Base-by-base conservation (phyloP, 1,284 basidiomycete species). In the Apiotrichum mycotoxinovorans region DNA sequence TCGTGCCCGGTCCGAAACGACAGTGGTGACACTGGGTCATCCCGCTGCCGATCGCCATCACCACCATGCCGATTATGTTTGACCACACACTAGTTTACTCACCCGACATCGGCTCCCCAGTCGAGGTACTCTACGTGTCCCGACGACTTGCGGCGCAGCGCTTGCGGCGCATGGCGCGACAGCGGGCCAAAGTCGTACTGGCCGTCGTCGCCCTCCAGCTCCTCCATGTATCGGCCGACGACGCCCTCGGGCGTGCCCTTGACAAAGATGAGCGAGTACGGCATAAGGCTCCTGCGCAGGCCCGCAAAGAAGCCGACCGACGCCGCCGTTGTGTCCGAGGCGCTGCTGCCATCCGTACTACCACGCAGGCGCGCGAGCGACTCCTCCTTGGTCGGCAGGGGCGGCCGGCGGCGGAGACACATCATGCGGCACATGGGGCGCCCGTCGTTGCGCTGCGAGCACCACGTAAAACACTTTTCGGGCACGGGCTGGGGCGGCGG, bases 181-280 rank as follows among this genome's bases (percentile, higher is more conserved):
- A 72, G 25, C 11, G 53, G 37, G 4, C 71, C 71, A 43, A 75
- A 75, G 61, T 74, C 72, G 51, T 67, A 57, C 34, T 66, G 54
- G 15, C 72, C 72, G 57, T 75, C 73, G 58, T 72, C 70, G 46
- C 54, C 62, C 45, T 73, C 72, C 56, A 75, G 54, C 49, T 75
- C 73, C 55, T 75, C 73, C 71, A 73, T 71, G 60, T 75, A 75
- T 23, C 73, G 50, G 7, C 73, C 73, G 10, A 73, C 66, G 3
- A 74, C 68, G 15, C 73, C 73, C 45, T 74, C 71, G 0, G 66
- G 63, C 20, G 66, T 67, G 4, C 73, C 73, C 40, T 65, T 63
- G 35, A 74, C 63, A 37, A 69, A 71, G 37, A 75, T 60, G 61
- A 75, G 54, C 1, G 69, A 70, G 45, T 71, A 74, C 11, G 72